Evolutionary conservation across 2,329 filamentous ascomycete genomes (phyloP).

Genomic region (Calycina marina): DNA sequence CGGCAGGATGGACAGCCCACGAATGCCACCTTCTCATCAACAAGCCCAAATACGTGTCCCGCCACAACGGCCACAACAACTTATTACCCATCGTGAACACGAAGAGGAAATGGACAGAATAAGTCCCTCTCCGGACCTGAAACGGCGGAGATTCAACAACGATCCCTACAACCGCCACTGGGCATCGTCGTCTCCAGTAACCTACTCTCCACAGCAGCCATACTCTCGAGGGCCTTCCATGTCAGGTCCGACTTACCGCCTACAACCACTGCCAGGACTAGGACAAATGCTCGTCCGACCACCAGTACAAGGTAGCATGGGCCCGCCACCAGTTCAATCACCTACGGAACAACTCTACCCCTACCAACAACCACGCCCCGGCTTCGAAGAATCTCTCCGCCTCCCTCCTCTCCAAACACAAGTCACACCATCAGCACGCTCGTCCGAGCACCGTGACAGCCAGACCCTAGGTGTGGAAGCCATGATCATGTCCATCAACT

Average conservation of each 20-base stretch:
- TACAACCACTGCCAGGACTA: constrained; percentile 22
- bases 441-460: constrained; percentile 22
- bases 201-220: constrained; percentile 16
- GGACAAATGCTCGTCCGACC: constrained; percentile 10
- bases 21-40: constrained; percentile 9
- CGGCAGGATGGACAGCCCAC: constrained; percentile 17
- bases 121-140: constrained; percentile 38
- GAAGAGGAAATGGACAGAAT: constrained; percentile 27
- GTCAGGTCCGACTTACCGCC: constrained; percentile 24
- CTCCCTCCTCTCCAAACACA: constrained; percentile 23
- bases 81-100: constrained; percentile 20
- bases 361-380: constrained; percentile 14
- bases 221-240: constrained; percentile 15
- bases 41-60: constrained; percentile 12
- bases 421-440: constrained; percentile 22
- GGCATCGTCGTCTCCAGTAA: constrained; percentile 26
- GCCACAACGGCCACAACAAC: constrained; percentile 13
- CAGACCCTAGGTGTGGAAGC: constrained; percentile 41
- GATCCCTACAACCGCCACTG: constrained; percentile 26
- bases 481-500: constrained; percentile 62
- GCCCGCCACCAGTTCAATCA: constrained; percentile 17
- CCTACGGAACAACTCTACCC: constrained; percentile 15
- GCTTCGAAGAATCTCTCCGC: constrained; percentile 22
- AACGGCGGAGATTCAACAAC: constrained; percentile 46
- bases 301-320: constrained; percentile 20